Evolutionary conservation across 2,329 filamentous ascomycete species (phyloP).

Genomic region (Aspergillus oerlinghausenensis): DNA sequence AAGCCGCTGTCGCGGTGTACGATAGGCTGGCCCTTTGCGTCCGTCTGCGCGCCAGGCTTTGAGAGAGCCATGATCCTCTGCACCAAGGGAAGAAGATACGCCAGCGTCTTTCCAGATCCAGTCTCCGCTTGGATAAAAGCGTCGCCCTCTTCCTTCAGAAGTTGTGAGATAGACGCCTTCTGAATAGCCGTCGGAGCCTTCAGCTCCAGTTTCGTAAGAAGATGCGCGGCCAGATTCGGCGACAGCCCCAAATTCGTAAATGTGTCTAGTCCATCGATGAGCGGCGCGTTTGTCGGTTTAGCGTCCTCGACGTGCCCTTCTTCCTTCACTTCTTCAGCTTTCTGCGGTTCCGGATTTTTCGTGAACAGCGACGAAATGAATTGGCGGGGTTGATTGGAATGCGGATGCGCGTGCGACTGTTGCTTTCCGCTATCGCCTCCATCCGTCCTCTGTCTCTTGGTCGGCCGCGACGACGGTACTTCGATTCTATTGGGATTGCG

Average conservation of each 20-base stretch:
- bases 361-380: conserved; percentile 90
- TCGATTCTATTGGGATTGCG: background rate
- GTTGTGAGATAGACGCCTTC: conserved; percentile 76
- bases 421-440: conserved; percentile 22
- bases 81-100: conserved; percentile 90
- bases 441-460: conserved; percentile 40
- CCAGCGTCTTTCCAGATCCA: conserved; percentile 92
- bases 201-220: conserved; percentile 79
- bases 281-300: conserved; percentile 83
- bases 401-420: conserved; percentile 23
- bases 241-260: conserved; percentile 85
- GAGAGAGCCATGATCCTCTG: conserved; percentile 78
- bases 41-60: conserved; percentile 28
- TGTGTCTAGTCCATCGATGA: conserved; percentile 75
- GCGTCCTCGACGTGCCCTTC: conserved; percentile 37
- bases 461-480: conserved; percentile 19
- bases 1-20: conserved; percentile 82
- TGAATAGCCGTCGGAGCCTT: conserved; percentile 94
- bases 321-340: conserved; percentile 42
- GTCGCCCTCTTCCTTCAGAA: conserved; percentile 77
- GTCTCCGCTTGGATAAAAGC: conserved; percentile 97
- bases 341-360: conserved; percentile 73
- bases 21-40: conserved; percentile 39
- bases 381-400: conserved; percentile 48
- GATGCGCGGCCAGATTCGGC: conserved; percentile 70